Conservation (phyloP, 1,284 basidiomycete species). For the Cerioporus squamosus region DNA sequence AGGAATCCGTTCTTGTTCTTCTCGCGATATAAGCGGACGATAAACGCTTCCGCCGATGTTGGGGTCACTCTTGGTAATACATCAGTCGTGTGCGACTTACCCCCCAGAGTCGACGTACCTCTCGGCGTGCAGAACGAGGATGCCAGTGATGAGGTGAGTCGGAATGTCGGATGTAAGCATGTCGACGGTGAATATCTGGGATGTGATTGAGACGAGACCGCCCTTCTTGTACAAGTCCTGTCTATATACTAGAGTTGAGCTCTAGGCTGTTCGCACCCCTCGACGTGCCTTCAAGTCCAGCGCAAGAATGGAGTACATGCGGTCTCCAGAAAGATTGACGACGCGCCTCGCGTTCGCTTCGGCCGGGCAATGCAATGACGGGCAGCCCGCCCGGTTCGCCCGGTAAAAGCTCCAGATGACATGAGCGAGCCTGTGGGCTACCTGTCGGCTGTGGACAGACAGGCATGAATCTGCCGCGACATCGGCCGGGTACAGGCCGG, state of each 20-base stretch:
- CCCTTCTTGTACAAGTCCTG: conserved; percentile 87
- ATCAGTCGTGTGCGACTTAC: too few species aligned
- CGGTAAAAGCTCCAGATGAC: too few species aligned
- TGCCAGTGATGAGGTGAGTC: conserved; percentile 84
- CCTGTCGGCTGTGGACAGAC: too few species aligned
- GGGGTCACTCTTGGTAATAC: conserved; percentile 72
- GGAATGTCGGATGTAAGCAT: conserved; percentile 91
- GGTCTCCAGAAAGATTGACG: neutral
- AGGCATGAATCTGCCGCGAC: too few species aligned
- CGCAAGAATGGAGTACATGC: too few species aligned
- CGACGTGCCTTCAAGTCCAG: neutral
- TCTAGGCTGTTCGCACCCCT: neutral
- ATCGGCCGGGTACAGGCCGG: too few species aligned
- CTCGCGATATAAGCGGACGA: conserved; percentile 87
- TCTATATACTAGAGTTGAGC: conserved; percentile 46
- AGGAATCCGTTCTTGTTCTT: conserved; percentile 90
- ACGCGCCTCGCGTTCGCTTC: too few species aligned
- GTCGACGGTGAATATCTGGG: conserved; percentile 93
- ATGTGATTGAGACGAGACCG: conserved; percentile 91
- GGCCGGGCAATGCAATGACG: too few species aligned
- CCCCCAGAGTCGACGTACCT: conserved; percentile 50
- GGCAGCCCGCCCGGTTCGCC: too few species aligned
- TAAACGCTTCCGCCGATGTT: conserved; percentile 87
- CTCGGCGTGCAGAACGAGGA: conserved; percentile 95
- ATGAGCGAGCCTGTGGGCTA: too few species aligned